Base-by-base conservation (phyloP, 768 basidiomycete genomes). In the Amanita inopinata region DNA sequence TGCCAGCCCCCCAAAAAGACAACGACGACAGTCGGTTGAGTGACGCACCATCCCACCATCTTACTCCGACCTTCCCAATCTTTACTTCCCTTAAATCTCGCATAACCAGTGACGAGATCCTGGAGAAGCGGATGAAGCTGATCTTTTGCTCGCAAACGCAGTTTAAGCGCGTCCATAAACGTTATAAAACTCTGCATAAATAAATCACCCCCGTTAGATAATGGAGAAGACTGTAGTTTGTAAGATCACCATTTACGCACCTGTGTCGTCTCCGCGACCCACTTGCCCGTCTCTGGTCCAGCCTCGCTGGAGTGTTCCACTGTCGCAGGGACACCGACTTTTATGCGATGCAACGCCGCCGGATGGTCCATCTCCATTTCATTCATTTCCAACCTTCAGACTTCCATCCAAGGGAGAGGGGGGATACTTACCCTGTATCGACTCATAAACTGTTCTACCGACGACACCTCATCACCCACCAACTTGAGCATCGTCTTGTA, bases 251-350 rank as follows among this genome's bases (percentile, higher is more conserved):
- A 12, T 22, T 32, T 14, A 53, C 61, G 34, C 25, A 88, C 93
- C 74, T 94, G 89, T 0, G 94, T 98, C 4, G 94, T 97, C 61
- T 97, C 90, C 6, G 94, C 94, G 18, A 99, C 90, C 86, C 88
- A 92, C 61, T 97, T 96, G 25, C 87, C 86, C 0, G 88, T 89
- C 61, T 97, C 93, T 8, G 84, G 85, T 0, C 88, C 90, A 5
- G 84, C 84, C 59, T 92, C 91, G 33, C 85, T 84, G 9, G 88
- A 87, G 59, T 98, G 94, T 58, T 98, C 93, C 3, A 96, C 86
- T 0, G 93, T 98, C 0, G 94, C 94, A 3, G 94, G 94, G 0
- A 98, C 92, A 7, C 93, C 93, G 1, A 97, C 33, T 34, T 3
- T 34, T 17, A 34, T 34, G 9, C 33, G 71, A 59, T 97, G 90